Percentiles rank a stretch among this genome's conserved stretches.
Conservation (phyloP, 2,329 filamentous ascomycete genomes). For the Aspergillus novofumigatus region DNA sequence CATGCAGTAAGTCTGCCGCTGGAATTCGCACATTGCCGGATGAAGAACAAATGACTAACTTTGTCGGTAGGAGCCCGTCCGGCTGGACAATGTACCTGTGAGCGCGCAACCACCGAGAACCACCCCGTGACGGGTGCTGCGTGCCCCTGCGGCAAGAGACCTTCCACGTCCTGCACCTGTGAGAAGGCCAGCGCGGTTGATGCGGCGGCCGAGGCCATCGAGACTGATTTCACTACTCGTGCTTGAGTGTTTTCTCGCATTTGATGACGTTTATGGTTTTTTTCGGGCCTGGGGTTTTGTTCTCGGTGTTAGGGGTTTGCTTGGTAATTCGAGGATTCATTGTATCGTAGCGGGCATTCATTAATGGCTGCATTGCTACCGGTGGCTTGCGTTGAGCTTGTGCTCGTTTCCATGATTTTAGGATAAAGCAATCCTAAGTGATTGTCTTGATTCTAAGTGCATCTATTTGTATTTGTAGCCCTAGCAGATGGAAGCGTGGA, state of each 20-base stretch:
- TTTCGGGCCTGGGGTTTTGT: not conserved
- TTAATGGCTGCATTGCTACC: not conserved
- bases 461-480: not conserved
- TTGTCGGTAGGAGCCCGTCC: conserved; percentile 59
- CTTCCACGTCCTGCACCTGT: conserved; percentile 71
- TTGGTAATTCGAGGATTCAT: not conserved
- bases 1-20: conserved; percentile 59
- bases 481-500: not conserved
- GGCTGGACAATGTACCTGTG: conserved; percentile 77
- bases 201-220: conserved; percentile 55
- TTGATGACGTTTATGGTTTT: conserved; percentile 2
- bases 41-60: conserved; percentile 7
- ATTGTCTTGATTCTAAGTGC: not conserved
- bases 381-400: not conserved
- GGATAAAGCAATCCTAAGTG: not conserved
- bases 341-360: not conserved
- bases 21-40: not conserved
- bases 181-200: conserved; percentile 65
- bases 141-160: conserved; percentile 74
- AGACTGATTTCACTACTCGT: conserved; percentile 84
- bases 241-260: conserved; percentile 16
- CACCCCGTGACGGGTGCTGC: conserved; percentile 53
- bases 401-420: not conserved
- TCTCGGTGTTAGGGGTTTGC: not conserved
- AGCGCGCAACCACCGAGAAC: conserved; percentile 68